These are phyloP conservation scores for Ceriops decandra DNA, from an alignment of 345 rosid species.

Conservation along the genomic window DNA sequence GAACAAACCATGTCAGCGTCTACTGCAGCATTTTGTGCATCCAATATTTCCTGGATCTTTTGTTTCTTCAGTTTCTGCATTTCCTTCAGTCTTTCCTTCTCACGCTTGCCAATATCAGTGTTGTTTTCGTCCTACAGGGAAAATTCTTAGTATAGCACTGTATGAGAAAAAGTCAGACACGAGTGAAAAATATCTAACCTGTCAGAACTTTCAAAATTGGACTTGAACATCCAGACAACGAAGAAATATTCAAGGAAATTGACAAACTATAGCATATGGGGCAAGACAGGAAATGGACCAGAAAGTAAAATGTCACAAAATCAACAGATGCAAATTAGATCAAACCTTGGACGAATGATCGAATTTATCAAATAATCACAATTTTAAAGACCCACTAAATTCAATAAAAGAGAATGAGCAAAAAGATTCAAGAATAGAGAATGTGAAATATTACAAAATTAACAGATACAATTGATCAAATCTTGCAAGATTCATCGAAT, in stretches of 20 bases:
- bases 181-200: neutral
- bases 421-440: too few species aligned
- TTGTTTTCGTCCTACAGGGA: constrained; percentile 45
- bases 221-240: neutral
- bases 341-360: too few species aligned
- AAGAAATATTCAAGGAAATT: neutral
- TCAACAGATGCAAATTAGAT: too few species aligned
- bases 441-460: too few species aligned
- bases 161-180: neutral
- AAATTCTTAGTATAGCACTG: neutral
- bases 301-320: too few species aligned
- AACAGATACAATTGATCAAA: too few species aligned
- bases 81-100: constrained; percentile 77
- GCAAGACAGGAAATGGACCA: too few species aligned
- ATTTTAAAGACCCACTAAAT: too few species aligned
- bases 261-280: too few species aligned
- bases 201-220: neutral
- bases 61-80: constrained; percentile 87
- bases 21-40: constrained; percentile 81
- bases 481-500: too few species aligned
- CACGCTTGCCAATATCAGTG: constrained; percentile 74
- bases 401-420: too few species aligned
- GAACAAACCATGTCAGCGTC: constrained; percentile 88
- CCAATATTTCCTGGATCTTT: constrained; percentile 91
- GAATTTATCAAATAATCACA: too few species aligned